These are phyloP conservation scores for Gleditsia sinensis DNA, from an alignment of 306 rosid genomes.

Conservation along the genomic window DNA sequence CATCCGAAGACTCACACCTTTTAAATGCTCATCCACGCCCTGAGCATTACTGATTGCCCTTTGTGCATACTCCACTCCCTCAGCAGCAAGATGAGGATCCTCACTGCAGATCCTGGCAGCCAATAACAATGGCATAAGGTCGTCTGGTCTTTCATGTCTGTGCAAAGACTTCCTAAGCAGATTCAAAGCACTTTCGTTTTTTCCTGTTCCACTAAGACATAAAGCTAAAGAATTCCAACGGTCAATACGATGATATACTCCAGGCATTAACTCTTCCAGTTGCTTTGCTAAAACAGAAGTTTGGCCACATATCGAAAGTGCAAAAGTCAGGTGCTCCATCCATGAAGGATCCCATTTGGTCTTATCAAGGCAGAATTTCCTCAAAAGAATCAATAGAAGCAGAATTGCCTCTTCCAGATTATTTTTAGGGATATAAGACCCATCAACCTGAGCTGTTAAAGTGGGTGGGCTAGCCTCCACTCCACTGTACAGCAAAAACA, in stretches of 20 bases:
- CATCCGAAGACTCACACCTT: slow-evolving; percentile 75
- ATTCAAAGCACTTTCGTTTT: slow-evolving; percentile 65
- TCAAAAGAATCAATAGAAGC: slow-evolving; percentile 80
- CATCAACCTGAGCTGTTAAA: slow-evolving; percentile 78
- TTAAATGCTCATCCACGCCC: slow-evolving; percentile 65
- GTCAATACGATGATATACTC: slow-evolving; percentile 79
- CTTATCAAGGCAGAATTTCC: slow-evolving; percentile 66
- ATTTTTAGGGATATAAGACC: slow-evolving; percentile 82
- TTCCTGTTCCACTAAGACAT: slow-evolving; percentile 77
- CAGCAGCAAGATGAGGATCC: slow-evolving; percentile 70
- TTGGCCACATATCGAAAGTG: slow-evolving; percentile 84
- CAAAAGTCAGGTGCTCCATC: slow-evolving; percentile 88
- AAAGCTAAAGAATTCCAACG: slow-evolving; percentile 92
- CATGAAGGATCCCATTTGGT: slow-evolving; percentile 87
- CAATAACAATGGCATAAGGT: slow-evolving; percentile 67
- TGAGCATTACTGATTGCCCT: slow-evolving; percentile 58
- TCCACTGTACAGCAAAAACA: slow-evolving; percentile 83
- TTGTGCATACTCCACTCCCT: slow-evolving; percentile 77
- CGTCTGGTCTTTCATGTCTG: slow-evolving; percentile 82
- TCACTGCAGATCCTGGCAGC: slow-evolving; percentile 87
- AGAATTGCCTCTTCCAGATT: slow-evolving; percentile 94
- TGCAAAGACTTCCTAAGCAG: slow-evolving; percentile 83
- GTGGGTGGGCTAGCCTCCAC: slow-evolving; percentile 91
- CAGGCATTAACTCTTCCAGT: slow-evolving; percentile 88
- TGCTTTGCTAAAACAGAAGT: slow-evolving; percentile 77